These are phyloP conservation scores for Solioccasus polychromus DNA, from an alignment of 768 basidiomycete genomes.

Conservation along the genomic window DNA sequence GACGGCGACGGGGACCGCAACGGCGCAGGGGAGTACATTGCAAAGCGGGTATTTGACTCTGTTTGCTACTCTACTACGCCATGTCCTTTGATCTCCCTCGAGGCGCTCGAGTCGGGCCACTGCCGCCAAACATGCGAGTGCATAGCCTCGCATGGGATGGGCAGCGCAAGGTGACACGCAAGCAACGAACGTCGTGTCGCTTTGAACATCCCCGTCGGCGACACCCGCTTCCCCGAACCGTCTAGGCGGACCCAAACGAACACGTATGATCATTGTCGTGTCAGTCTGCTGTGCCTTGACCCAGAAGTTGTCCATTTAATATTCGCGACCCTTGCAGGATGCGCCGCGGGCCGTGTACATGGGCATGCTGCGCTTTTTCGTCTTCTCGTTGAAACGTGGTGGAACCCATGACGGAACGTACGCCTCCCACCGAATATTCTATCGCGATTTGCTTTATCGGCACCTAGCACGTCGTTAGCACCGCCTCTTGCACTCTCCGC, in stretches of 20 bases:
- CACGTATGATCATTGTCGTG: not conserved
- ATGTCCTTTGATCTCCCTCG: no score
- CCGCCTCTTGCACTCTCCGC: conserved; percentile 10
- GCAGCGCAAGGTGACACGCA: conserved; percentile 4
- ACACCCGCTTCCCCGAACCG: not conserved
- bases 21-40: conserved; percentile 36
- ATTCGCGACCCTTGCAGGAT: conserved; percentile 3
- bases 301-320: conserved; percentile 1
- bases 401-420: not conserved
- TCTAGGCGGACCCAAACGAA: not conserved
- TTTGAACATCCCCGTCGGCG: conserved; percentile 4
- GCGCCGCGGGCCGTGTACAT: not conserved
- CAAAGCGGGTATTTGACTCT: conserved; percentile 20
- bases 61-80: conserved; percentile 12
- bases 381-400: not conserved
- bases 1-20: conserved; percentile 42
- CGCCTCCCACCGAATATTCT: conserved; percentile 6
- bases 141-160: conserved; percentile 2
- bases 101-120: no score
- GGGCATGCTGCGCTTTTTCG: no score
- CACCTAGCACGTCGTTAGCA: conserved; percentile 11
- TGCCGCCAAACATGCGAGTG: not conserved
- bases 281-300: no score
- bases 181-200: conserved; percentile 1
- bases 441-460: conserved; percentile 4